Percentiles rank a stretch among this genome's conserved stretches.
Conservation (phyloP, 2,329 filamentous ascomycete species). For the Lachnellula cervina region DNA sequence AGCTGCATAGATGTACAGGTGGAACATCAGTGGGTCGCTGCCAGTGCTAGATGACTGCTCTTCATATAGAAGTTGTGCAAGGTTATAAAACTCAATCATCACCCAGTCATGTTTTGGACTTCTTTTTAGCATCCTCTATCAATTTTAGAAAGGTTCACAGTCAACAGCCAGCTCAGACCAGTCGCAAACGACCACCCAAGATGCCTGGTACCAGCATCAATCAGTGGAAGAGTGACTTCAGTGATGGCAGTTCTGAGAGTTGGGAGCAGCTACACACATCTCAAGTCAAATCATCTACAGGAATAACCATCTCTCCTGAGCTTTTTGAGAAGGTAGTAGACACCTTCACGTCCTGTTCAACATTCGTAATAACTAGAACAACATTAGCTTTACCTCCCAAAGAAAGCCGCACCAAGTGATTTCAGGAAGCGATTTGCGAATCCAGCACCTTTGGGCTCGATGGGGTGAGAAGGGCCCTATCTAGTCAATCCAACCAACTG, state of each 20-base stretch:
- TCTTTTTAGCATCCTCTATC: background rate
- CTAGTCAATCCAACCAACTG: background rate
- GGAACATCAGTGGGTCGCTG: background rate
- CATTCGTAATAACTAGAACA: background rate
- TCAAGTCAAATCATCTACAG: conserved; percentile 13
- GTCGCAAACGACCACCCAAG: background rate
- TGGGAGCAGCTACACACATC: conserved; percentile 2
- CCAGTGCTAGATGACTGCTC: background rate
- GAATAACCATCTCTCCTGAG: conserved; percentile 22
- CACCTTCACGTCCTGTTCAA: no score
- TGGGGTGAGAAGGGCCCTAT: conserved; percentile 12
- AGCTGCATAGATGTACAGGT: background rate
- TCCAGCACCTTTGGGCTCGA: conserved; percentile 21
- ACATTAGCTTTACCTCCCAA: conserved; percentile 20
- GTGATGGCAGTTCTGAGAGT: background rate
- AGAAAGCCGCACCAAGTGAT: conserved; percentile 14
- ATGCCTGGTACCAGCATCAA: conserved; percentile 2
- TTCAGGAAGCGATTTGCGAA: conserved; percentile 22
- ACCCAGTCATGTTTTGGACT: background rate
- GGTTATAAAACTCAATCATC: background rate
- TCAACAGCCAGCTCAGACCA: no score
- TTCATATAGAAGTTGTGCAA: background rate
- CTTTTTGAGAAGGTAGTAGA: conserved; percentile 21
- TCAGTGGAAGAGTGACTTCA: background rate
- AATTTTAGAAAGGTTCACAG: no score